These are phyloP conservation scores for Cornus suecica DNA, from an alignment of 148 eudicot species.

Conservation along the genomic window DNA sequence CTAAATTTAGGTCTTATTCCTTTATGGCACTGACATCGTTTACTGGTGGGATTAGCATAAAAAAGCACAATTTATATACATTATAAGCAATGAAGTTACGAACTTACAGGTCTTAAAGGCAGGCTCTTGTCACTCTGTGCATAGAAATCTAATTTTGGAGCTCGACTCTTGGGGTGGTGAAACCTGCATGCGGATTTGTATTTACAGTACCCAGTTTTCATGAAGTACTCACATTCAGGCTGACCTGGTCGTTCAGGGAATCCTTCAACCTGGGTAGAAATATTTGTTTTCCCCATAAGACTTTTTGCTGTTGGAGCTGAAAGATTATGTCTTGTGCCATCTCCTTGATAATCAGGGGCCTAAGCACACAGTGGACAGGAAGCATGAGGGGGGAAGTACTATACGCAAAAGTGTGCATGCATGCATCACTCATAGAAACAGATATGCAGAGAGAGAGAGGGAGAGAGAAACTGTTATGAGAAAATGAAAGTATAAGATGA, in stretches of 20 bases:
- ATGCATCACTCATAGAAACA: neutral
- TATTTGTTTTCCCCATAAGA: conserved; percentile 18
- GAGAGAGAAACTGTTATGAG: neutral
- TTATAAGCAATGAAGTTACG: neutral
- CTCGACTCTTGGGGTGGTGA: conserved; percentile 47
- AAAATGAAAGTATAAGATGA: neutral
- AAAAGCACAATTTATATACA: too few species aligned
- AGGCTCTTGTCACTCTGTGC: conserved; percentile 36
- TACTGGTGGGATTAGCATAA: too few species aligned
- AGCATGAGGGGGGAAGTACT: too few species aligned
- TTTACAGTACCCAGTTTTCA: conserved; percentile 61
- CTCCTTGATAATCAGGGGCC: conserved; percentile 19
- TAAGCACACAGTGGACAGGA: neutral
- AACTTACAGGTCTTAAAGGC: conserved; percentile 59
- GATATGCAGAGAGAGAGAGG: neutral
- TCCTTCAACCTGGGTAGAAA: conserved; percentile 34
- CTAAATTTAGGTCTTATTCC: neutral
- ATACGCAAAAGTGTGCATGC: neutral
- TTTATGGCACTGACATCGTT: too few species aligned
- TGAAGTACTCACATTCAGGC: conserved; percentile 50
- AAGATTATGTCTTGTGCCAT: conserved; percentile 15
- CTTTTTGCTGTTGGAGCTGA: conserved; percentile 23
- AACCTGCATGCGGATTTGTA: conserved; percentile 44
- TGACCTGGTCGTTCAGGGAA: conserved; percentile 62
- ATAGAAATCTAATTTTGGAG: conserved; percentile 15